A percentile compares a stretch with the other conserved stretches of the same genome.
phyloP scores from a whole-genome alignment of 345 rosid genomes.

The Kandelia obovata region DNA sequence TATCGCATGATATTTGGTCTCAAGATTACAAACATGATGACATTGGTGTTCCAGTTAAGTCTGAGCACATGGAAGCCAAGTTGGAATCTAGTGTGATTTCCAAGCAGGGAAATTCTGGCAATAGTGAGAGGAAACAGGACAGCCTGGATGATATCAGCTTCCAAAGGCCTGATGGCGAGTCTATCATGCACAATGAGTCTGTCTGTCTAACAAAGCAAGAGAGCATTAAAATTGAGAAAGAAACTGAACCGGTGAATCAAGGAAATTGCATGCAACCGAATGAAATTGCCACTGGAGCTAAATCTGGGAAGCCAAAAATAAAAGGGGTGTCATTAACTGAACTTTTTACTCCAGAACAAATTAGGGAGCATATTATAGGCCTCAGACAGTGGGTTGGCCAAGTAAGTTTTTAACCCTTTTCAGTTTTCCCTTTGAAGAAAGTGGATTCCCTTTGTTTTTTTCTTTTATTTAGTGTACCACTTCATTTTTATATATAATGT shows the following conservation, averaged over 20 bases:
- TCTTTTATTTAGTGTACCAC: neutral
- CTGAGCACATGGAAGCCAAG: conserved; percentile 55
- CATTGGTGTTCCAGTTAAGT: conserved; percentile 38
- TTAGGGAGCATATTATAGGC: conserved; percentile 83
- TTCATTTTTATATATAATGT: too few species aligned
- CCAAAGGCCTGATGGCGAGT: conserved; percentile 45
- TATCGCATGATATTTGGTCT: conserved; percentile 40
- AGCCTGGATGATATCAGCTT: conserved; percentile 41
- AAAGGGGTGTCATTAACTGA: conserved; percentile 96
- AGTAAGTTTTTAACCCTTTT: conserved; percentile 35
- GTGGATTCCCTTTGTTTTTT: neutral
- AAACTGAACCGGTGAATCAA: conserved; percentile 46
- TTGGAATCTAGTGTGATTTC: conserved; percentile 45
- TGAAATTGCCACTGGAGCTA: conserved; percentile 46
- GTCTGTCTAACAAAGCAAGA: conserved; percentile 42
- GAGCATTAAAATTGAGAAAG: conserved; percentile 48
- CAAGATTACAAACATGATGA: conserved; percentile 50
- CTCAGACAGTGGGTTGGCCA: conserved; percentile 99
- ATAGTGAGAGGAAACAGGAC: conserved; percentile 48
- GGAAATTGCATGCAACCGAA: conserved; percentile 46
- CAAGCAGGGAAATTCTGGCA: conserved; percentile 45
- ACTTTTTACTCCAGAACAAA: conserved; percentile 96
- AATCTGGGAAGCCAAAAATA: conserved; percentile 93
- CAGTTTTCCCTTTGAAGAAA: neutral
- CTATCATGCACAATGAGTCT: conserved; percentile 31